Conservation (phyloP, 1,284 basidiomycete genomes). For the Sporisorium exsertum region DNA sequence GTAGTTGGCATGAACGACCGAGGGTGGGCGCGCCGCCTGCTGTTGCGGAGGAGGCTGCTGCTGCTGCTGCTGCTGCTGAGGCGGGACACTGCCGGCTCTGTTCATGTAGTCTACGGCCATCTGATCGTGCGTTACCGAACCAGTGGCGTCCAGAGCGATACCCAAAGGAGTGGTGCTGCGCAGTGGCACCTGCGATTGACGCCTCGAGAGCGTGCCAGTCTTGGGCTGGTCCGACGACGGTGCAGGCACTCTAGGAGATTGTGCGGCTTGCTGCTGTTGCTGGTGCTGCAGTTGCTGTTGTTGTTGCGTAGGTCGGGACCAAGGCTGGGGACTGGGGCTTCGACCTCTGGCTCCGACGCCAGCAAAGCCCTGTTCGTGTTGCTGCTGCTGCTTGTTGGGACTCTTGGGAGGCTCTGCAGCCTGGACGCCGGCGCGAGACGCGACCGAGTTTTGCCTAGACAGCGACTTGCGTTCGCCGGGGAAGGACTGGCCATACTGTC, state of each 20-base stretch:
- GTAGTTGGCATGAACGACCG: slow-evolving; percentile 43
- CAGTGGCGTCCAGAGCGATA: slow-evolving; percentile 81
- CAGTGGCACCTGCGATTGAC: slow-evolving; percentile 37
- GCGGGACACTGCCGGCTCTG: slow-evolving; percentile 74
- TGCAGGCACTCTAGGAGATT: slow-evolving; percentile 26
- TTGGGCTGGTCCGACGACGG: slow-evolving; percentile 29
- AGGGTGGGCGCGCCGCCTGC: slow-evolving; percentile 40
- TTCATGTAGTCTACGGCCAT: slow-evolving; percentile 76
- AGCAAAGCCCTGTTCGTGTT: slow-evolving; percentile 54
- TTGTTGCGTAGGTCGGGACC: slow-evolving; percentile 37
- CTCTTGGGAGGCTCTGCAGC: slow-evolving; percentile 25
- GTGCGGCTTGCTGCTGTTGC: slow-evolving; percentile 32
- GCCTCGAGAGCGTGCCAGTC: slow-evolving; percentile 41
- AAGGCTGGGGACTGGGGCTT: slow-evolving; percentile 65
- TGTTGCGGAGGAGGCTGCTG: slow-evolving; percentile 40
- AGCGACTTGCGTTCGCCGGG: slow-evolving; percentile 79
- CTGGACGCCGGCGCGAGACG: slow-evolving; percentile 41
- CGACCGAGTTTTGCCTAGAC: slow-evolving; percentile 60
- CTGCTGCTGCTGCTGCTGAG: slow-evolving; percentile 70
- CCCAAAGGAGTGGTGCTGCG: slow-evolving; percentile 73
- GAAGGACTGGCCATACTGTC: slow-evolving; percentile 83
- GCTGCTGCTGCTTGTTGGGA: slow-evolving; percentile 33
- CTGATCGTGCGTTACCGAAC: slow-evolving; percentile 81
- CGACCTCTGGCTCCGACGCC: slow-evolving; percentile 62
- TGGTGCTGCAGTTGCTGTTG: slow-evolving; percentile 40